Base-by-base conservation (phyloP, 306 rosid genomes). In the Phaseolus lunatus region DNA sequence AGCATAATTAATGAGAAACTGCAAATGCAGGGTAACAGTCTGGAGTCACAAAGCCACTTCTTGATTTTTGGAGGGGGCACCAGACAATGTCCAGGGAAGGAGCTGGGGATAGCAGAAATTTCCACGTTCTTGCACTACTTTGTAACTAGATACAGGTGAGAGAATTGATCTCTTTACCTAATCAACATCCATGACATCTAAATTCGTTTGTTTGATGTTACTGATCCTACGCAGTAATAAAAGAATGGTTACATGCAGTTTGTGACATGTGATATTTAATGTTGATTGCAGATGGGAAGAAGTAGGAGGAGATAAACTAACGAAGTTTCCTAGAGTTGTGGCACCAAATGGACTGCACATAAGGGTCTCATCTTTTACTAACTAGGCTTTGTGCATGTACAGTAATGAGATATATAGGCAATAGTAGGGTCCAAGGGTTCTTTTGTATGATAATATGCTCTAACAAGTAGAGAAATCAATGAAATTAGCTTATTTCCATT, bases 41-140 rank as follows among this genome's bases (percentile, higher is more conserved):
- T 85, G 81, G 99, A 92, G 83, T 87, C 96, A 70, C 89, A 87
- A 13, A 88, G 81, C 54, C 80, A 86, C 83, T 85, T 84, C 78
- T 87, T 95, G 71, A 88, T 96, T 82, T 96, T 96, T 85, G 99
- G 99, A 76, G 99, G 98, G 50, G 99, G 99, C 31, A 92, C 89
- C 2, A 89, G 99, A 73, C 99, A 70, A 43, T 96, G 99, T 70
- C 99, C 99, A 20, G 99, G 99, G 54, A 92, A 91, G 58, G 99
- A 96, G 57, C 70, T 96, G 78, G 99, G 98, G 53, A 91, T 96
- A 35, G 89, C 99, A 63, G 99, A 96, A 78, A 91, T 96, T 52
- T 90, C 97, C 23, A 88, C 98, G 59, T 96, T 96, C 65, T 83
- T 96, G 18, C 98, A 92, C 88, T 92, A 96, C 76, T 89, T 96